phyloP scores from a whole-genome alignment of 75 land plant genomes.

The Chamaecyparis obtusa region DNA sequence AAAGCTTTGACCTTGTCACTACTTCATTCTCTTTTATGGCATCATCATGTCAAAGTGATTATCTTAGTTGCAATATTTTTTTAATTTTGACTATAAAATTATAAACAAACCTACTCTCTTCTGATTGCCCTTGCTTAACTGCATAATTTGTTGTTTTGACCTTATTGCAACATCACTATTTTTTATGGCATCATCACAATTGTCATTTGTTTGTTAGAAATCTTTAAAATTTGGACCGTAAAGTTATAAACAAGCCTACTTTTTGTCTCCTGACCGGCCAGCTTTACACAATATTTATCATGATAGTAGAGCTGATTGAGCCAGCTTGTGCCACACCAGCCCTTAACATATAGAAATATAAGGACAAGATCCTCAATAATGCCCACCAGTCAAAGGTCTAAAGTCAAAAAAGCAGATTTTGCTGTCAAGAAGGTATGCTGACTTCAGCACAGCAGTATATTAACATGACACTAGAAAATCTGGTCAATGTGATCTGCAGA shows the following conservation, averaged over 20 bases:
- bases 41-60: not conserved
- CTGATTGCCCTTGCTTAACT: not conserved
- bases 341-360: not conserved
- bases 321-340: not conserved
- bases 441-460: too few relatives aligned
- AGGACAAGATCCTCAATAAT: not conserved
- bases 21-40: not conserved
- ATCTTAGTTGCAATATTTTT: too few relatives aligned
- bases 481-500: too few relatives aligned
- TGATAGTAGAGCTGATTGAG: not conserved
- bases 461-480: too few relatives aligned
- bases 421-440: not conserved
- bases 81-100: not conserved
- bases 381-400: not conserved
- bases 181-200: too few relatives aligned
- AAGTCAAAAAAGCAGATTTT: not conserved
- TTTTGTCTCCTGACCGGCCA: not conserved
- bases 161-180: too few relatives aligned
- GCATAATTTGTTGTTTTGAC: too few relatives aligned
- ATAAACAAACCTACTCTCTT: not conserved
- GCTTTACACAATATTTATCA: not conserved
- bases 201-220: too few relatives aligned
- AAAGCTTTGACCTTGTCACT: not conserved
- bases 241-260: not conserved
- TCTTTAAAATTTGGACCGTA: not conserved